Conservation (phyloP, 1,284 basidiomycete genomes). For the Moniliella sp. region DNA sequence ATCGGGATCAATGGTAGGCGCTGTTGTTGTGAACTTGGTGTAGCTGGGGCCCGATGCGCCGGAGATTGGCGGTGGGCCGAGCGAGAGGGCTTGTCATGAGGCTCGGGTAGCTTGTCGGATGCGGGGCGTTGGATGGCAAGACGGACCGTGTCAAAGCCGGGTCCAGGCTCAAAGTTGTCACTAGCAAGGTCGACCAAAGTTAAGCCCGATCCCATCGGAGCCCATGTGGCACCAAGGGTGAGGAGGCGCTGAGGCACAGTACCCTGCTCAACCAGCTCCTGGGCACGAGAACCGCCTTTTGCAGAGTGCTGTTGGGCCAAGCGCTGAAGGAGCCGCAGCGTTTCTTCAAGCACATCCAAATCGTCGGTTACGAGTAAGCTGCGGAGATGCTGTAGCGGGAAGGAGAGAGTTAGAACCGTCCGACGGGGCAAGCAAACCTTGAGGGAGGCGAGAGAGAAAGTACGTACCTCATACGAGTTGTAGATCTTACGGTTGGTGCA, state of each 20-base stretch:
- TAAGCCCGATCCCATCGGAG: conserved; percentile 30
- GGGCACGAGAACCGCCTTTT: conserved; percentile 6
- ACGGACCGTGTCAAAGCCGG: conserved; percentile 31
- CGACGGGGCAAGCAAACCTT: not conserved
- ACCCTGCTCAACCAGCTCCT: conserved; percentile 18
- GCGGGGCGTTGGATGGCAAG: too few relatives aligned
- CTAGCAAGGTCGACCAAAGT: conserved; percentile 35
- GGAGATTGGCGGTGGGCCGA: too few relatives aligned
- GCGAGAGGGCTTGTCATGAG: too few relatives aligned
- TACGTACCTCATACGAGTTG: conserved; percentile 75
- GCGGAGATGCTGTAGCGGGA: conserved; percentile 51
- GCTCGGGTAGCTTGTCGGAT: too few relatives aligned
- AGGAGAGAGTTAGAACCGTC: not conserved
- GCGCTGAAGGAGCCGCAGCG: conserved; percentile 65
- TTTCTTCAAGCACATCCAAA: conserved; percentile 61
- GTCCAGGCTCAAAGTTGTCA: conserved; percentile 17
- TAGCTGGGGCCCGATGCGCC: too few relatives aligned
- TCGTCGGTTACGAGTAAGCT: conserved; percentile 69
- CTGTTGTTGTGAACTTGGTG: too few relatives aligned
- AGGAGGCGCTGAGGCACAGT: conserved; percentile 18
- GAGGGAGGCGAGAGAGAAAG: too few relatives aligned
- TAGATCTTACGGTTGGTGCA: conserved; percentile 94
- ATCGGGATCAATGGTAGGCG: too few relatives aligned
- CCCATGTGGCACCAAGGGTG: conserved; percentile 25
- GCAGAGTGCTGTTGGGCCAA: conserved; percentile 67